Evolutionary conservation across 2,329 filamentous ascomycete species (phyloP), one percentile per base, ranked within the genome.

Genomic region (Exophiala xenobiotica): DNA sequence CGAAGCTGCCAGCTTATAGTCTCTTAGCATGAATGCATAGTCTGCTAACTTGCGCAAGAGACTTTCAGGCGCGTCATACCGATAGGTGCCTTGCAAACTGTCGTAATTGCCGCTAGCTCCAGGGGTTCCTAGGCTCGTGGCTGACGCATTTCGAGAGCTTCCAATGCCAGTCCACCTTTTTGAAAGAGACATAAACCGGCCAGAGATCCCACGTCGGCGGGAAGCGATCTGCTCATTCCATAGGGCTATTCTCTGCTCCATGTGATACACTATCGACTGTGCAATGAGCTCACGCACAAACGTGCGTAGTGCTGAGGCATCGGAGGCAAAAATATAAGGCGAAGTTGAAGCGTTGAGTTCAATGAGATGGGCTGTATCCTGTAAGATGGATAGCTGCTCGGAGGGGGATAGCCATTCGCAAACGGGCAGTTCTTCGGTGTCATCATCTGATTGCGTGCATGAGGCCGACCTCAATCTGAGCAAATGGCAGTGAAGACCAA

Each of bases 151-250:
- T 40, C 86, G 81, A 16, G 82, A 82, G 38, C 80, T 77, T 24
- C 90, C 88, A 63, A 97, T 95, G 1, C 85, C 84, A 6, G 88
- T 82, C 83, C 90, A 97, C 61, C 90, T 86, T 64, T 93, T 91
- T 0, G 91, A 96, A 50, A 99, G 77, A 7, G 87, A 95, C 78
- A 96, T 90, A 69, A 99, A 92, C n/a, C 90, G 83, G 8, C 95
- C 95, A 49, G 88, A 88, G 41, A 99, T 78, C 11, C 95, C 95
- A 64, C 90, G 85, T 51, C 95, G 80, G 52, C 89, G 82, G 9
- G 95, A 96, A 12, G 92, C 91, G 20, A 97, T 88, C 68, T 97
- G 92, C 63, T 99, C 93, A 65, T 99, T 99, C 95, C 93, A 99
- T 4, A 90, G 78, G 4, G 90, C 86, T 8, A 95, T 82, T 59